Evolutionary conservation across 306 rosid genomes (phyloP), one percentile per base, ranked within the genome.

Genomic region (Cucurbita ficifolia): DNA sequence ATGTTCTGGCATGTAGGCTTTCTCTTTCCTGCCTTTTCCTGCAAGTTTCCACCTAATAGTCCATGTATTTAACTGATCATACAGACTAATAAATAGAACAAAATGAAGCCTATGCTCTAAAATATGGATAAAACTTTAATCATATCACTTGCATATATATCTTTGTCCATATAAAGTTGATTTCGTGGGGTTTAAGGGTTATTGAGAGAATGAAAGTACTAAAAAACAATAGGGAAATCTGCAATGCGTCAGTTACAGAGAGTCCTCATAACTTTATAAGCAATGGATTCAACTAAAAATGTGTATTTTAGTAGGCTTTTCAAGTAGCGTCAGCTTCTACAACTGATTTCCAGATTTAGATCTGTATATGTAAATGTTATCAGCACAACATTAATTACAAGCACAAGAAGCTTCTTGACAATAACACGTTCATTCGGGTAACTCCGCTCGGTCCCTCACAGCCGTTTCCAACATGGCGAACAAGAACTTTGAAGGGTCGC

Each of bases 381-480:
- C 55, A 6, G 55, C 12, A 43, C 73, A 67, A 45, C 39, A 68
- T 12, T 33, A 69, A 48, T 48, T 48, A 69, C 74, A 69, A 43
- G 14, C 74, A 48, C 58, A 29, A 49, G 74, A 46, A 69, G 40
- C 12, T 46, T 8, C 74, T 69, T 24, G 7, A 49, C 5, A 49
- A 49, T 14, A 12, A 46, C 36, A 69, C 46, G 57, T 61, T 87
- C 87, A 91, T 64, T 91, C 91, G 36, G 88, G 96, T 70, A 94
- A 88, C 86, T 94, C 98, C 69, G 89, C 84, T 21, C 85, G 86
- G 79, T 90, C 96, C 83, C 94, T 84, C 81, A 76, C 83, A 7
- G 96, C 97, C 38, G 97, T 89, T 68, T 88, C 91, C 69, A 67
- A 60, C 99, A 91, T 94, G 60, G 91, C 78, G 62, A 82, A 67